A percentile compares a stretch with the other conserved stretches of the same genome.
Evolutionary conservation across 805 yeast species (phyloP).

Genomic region (Cyberlindnera mrakii): DNA sequence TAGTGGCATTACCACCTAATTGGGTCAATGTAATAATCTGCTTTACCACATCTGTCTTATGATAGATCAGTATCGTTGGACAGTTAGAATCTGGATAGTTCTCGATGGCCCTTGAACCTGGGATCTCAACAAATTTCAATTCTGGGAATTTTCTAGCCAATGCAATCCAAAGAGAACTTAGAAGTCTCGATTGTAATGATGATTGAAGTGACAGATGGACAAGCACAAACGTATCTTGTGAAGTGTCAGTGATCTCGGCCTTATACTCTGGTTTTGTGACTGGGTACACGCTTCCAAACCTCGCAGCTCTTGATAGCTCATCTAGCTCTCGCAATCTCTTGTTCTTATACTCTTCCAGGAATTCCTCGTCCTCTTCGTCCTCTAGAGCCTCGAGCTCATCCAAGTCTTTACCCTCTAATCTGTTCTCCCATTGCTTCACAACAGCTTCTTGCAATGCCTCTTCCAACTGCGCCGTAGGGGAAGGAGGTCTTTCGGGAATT

Average conservation of each 20-base stretch:
- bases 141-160: slow-evolving; percentile 70
- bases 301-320: slow-evolving; percentile 45
- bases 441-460: slow-evolving; percentile 84
- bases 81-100: slow-evolving; percentile 85
- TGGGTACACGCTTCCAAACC: slow-evolving; percentile 72
- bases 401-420: slow-evolving; percentile 69
- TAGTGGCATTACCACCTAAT: slow-evolving; percentile 80
- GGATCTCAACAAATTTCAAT: slow-evolving; percentile 85
- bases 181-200: slow-evolving; percentile 65
- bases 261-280: slow-evolving; percentile 86
- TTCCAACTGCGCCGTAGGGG: slow-evolving; percentile 82
- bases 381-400: slow-evolving; percentile 85
- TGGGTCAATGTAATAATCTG: slow-evolving; percentile 77
- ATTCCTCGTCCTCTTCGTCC: slow-evolving; percentile 91
- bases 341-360: slow-evolving; percentile 67
- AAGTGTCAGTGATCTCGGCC: slow-evolving; percentile 77
- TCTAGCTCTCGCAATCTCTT: slow-evolving; percentile 74
- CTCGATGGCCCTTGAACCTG: slow-evolving; percentile 87
- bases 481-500: slow-evolving; percentile 86
- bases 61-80: slow-evolving; percentile 84
- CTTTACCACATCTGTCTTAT: slow-evolving; percentile 68
- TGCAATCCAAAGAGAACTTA: slow-evolving; percentile 49
- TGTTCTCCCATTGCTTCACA: slow-evolving; percentile 69
- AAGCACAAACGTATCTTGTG: slow-evolving; percentile 58
- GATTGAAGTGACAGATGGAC: slow-evolving; percentile 71